A percentile compares a stretch with the other conserved stretches of the same genome.
These are phyloP conservation scores for Calycina herbarum DNA, from an alignment of 2,329 filamentous ascomycete genomes.

Conservation along the genomic window DNA sequence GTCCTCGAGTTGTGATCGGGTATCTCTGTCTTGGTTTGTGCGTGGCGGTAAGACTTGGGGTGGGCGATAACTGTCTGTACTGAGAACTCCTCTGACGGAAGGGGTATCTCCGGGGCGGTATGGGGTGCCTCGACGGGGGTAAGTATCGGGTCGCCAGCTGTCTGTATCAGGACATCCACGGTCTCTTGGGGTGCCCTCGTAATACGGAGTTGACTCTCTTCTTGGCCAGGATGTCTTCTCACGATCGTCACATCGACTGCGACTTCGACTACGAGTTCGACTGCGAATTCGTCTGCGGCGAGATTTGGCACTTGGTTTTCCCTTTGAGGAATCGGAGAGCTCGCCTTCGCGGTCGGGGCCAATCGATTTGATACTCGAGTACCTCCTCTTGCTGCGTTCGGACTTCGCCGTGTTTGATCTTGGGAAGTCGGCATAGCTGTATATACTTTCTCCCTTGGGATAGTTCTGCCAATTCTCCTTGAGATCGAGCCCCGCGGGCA, in stretches of 20 bases:
- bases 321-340: neutral
- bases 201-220: neutral
- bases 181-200: neutral
- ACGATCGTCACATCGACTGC: neutral
- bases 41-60: neutral
- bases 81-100: neutral
- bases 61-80: neutral
- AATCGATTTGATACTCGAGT: neutral
- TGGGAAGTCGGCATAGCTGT: neutral
- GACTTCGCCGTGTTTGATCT: neutral
- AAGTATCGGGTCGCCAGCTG: neutral
- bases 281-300: neutral
- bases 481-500: neutral
- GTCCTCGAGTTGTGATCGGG: neutral
- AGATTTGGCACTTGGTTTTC: neutral
- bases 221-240: neutral
- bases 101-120: neutral
- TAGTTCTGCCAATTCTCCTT: neutral
- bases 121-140: neutral
- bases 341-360: neutral
- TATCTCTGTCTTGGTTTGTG: neutral
- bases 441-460: neutral
- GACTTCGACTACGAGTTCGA: neutral
- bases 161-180: neutral
- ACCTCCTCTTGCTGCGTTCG: neutral